Evolutionary conservation across 208 protist species (phyloP).

Genomic region (Acanthamoeba castellanii): DNA sequence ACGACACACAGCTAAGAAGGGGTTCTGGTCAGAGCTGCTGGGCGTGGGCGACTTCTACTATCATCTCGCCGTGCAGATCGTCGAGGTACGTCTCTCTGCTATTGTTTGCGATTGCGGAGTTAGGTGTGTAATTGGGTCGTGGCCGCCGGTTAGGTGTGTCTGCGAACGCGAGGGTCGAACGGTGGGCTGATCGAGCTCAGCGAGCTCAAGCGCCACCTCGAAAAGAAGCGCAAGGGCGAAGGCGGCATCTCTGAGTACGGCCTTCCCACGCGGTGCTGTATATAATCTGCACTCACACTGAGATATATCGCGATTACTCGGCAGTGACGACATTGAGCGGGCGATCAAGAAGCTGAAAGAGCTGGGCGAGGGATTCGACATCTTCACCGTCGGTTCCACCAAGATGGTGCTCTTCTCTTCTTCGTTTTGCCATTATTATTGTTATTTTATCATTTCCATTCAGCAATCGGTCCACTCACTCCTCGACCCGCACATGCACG

Average conservation of each 20-base stretch:
- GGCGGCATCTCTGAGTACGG: constrained; percentile 81
- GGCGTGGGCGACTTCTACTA: constrained; percentile 93
- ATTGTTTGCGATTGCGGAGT: too few species aligned
- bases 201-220: constrained; percentile 81
- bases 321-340: constrained; percentile 86
- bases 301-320: not conserved
- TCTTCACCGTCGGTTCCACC: constrained; percentile 80
- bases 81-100: constrained; percentile 89
- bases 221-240: constrained; percentile 79
- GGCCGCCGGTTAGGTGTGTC: constrained; percentile 80
- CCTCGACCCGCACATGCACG: too few species aligned
- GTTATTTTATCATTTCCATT: too few species aligned
- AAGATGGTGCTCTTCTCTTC: constrained; percentile 52
- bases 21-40: constrained; percentile 88
- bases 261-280: not conserved
- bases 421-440: too few species aligned
- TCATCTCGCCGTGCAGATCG: constrained; percentile 90
- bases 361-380: constrained; percentile 85
- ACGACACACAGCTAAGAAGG: constrained; percentile 80
- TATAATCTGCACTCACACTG: not conserved
- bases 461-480: too few species aligned
- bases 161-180: constrained; percentile 86
- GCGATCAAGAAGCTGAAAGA: constrained; percentile 86
- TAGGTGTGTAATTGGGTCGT: not conserved
- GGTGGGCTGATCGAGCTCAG: constrained; percentile 88